Evolutionary conservation across 164 flowering plant genomes (phyloP).

Genomic region (Macadamia integrifolia): DNA sequence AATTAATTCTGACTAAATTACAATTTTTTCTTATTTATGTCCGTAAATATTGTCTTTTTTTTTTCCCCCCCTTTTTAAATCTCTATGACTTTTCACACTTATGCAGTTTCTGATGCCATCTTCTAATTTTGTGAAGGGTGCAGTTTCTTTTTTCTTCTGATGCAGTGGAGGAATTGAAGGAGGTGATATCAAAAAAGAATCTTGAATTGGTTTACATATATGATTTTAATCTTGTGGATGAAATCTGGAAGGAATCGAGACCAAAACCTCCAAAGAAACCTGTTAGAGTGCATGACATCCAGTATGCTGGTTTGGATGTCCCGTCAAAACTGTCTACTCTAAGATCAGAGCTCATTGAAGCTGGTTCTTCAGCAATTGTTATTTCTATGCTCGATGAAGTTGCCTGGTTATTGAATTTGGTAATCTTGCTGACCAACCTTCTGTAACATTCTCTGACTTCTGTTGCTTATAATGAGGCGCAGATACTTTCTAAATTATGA

Average conservation of each 20-base stretch:
- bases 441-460: not conserved
- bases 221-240: conserved; percentile 78
- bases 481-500: not conserved
- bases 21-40: too few species aligned
- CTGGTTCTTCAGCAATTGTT: conserved; percentile 69
- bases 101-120: conserved; percentile 31
- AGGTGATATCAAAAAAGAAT: conserved; percentile 53
- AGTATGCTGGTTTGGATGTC: conserved; percentile 83
- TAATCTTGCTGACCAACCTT: conserved; percentile 22
- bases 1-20: too few species aligned
- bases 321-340: conserved; percentile 60
- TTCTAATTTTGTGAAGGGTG: conserved; percentile 60
- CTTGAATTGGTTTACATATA: conserved; percentile 72
- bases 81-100: not conserved
- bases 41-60: too few species aligned
- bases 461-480: not conserved
- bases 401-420: conserved; percentile 97
- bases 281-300: conserved; percentile 72
- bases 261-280: conserved; percentile 66
- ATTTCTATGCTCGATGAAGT: conserved; percentile 94
- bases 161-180: conserved; percentile 85
- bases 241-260: conserved; percentile 80
- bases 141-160: conserved; percentile 96
- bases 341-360: conserved; percentile 57
- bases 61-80: too few species aligned